phyloP scores from a whole-genome alignment of 441 rosid species.

The Brassica hybrid region DNA sequence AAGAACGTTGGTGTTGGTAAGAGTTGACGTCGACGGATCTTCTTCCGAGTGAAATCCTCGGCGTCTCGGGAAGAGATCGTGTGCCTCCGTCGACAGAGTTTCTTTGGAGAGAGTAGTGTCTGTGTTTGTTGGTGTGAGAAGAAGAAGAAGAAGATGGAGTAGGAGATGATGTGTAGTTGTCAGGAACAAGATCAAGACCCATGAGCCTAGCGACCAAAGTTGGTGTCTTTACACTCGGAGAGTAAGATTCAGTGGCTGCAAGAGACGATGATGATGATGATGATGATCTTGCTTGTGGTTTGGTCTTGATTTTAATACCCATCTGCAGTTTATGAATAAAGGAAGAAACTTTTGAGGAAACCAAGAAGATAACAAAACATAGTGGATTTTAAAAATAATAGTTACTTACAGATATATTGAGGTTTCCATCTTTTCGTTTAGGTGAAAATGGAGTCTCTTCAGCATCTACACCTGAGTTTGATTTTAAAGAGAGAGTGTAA shows the following conservation, averaged over 20 bases:
- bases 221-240: slow-evolving; percentile 83
- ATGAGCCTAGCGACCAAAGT: slow-evolving; percentile 86
- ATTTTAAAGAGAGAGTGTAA: slow-evolving; percentile 10
- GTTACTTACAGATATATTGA: slow-evolving; percentile 58
- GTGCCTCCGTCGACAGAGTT: slow-evolving; percentile 58
- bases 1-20: slow-evolving; percentile 57
- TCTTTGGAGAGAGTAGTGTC: slow-evolving; percentile 40
- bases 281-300: no score
- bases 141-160: slow-evolving; percentile 50
- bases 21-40: slow-evolving; percentile 67
- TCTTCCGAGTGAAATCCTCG: slow-evolving; percentile 78
- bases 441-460: slow-evolving; percentile 48
- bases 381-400: background rate
- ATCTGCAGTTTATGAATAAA: slow-evolving; percentile 46
- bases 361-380: slow-evolving; percentile 39
- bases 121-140: slow-evolving; percentile 36
- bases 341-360: slow-evolving; percentile 31
- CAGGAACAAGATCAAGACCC: slow-evolving; percentile 95
- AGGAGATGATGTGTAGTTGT: slow-evolving; percentile 49
- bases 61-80: slow-evolving; percentile 86
- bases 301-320: slow-evolving; percentile 79
- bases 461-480: slow-evolving; percentile 63
- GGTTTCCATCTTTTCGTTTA: slow-evolving; percentile 45
- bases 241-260: slow-evolving; percentile 40
- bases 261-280: slow-evolving; percentile 20